phyloP scores from a whole-genome alignment of 129 eudicot species.

The Lactuca saligna region DNA sequence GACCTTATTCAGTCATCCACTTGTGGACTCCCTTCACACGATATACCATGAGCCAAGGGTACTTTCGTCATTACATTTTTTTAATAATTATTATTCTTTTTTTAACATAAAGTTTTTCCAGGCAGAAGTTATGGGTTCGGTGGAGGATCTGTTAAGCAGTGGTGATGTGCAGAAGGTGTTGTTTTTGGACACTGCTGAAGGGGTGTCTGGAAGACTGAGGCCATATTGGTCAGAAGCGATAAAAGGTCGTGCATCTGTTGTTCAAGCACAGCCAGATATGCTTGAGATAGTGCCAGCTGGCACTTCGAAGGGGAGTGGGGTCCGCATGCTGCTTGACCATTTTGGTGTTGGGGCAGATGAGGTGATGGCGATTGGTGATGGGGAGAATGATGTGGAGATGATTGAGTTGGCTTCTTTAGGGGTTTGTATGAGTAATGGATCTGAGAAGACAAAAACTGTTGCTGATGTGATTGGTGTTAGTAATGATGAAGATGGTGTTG shows the following conservation, averaged over 20 bases:
- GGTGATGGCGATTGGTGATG: constrained; percentile 96
- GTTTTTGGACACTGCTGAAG: constrained; percentile 78
- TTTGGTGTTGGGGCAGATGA: constrained; percentile 66
- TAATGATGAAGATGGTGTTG: constrained; percentile 95
- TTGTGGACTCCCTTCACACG: constrained; percentile 83
- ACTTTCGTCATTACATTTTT: too few species aligned
- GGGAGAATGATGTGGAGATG: constrained; percentile 95
- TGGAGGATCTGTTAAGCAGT: neutral
- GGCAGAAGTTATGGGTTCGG: neutral
- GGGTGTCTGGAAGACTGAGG: constrained; percentile 66
- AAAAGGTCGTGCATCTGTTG: constrained; percentile 71
- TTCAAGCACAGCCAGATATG: constrained; percentile 86
- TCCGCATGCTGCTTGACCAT: constrained; percentile 79
- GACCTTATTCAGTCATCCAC: constrained; percentile 79
- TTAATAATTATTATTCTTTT: too few species aligned
- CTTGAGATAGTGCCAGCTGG: constrained; percentile 91
- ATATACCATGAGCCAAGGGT: constrained; percentile 68
- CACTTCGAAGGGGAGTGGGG: constrained; percentile 90
- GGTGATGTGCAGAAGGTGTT: constrained; percentile 54
- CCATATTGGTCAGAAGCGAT: constrained; percentile 93
- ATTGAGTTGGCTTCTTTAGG: constrained; percentile 81
- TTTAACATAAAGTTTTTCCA: neutral
- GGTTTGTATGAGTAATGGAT: constrained; percentile 84
- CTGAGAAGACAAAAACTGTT: constrained; percentile 83
- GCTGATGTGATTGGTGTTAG: constrained; percentile 79